Base-by-base conservation (phyloP, 352 stramenopile species). In the Pythium graminicola region DNA sequence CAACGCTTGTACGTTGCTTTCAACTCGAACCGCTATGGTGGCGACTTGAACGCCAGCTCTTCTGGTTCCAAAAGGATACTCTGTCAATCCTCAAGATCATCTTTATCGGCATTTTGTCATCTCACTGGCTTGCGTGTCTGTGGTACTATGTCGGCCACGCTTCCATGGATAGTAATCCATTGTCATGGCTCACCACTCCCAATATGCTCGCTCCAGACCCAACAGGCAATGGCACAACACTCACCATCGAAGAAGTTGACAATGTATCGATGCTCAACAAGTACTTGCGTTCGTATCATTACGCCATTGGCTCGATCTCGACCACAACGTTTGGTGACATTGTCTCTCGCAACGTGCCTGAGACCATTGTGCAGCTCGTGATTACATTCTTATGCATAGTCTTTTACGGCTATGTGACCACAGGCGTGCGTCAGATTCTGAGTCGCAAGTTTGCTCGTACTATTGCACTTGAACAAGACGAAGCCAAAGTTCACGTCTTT, bases 211-310 rank as follows among this genome's bases (percentile, higher is more conserved):
- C 50, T 9, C 42, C 41, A 6, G 45, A 54, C n/a, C 49, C 49
- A 28, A 51, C 47, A 1, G 56, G 38, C 2, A 54, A 20, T 3
- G 42, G 42, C 20, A 23, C 46, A 8, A 33, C 61, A 10, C 50
- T 58, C 1, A 57, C 55, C 0, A 4, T 13, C 3, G 19, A n/a
- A 9, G 41, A 55, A 11, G 40, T 69, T 27, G 43, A 33, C 6
- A 28, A n/a, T 8, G 57, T 69, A 4, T 54, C 61, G n/a, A 44
- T 65, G 36, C 51, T 64, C 14, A 65, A 60, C 47, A 69, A 69
- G 32, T 69, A 69, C 44, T 39, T 69, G 38, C 61, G 61, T 19
- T 52, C 61, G 8, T 69, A 69, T 28, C 61, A 69, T 28, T 69
- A 41, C 40, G 61, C 61, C 20, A 69, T 69, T 19, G 61, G 61